phyloP scores from a whole-genome alignment of 768 basidiomycete species.

The Termitomyces sp. region DNA sequence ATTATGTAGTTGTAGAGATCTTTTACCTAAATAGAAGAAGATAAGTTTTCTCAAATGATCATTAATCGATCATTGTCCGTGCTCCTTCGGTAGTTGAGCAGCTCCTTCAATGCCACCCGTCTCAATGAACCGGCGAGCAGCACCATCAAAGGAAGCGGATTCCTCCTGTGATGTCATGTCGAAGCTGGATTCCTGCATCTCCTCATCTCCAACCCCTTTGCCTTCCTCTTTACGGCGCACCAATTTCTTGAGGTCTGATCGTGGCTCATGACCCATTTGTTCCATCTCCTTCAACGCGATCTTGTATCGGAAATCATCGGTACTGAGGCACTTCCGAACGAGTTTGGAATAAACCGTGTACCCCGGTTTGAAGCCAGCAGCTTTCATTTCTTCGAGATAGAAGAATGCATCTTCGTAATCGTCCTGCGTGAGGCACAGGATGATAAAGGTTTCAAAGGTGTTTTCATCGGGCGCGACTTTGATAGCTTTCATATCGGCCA shows the following conservation, averaged over 20 bases:
- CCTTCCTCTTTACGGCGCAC: conserved; percentile 2
- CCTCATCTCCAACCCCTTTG: not conserved
- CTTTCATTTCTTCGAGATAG: conserved; percentile 88
- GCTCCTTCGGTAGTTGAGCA: conserved; percentile 12
- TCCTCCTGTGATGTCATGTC: not conserved
- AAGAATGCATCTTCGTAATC: conserved; percentile 86
- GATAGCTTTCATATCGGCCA: conserved; percentile 61
- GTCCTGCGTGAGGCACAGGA: conserved; percentile 65
- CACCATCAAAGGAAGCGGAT: conserved; percentile 18
- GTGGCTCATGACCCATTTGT: conserved; percentile 48
- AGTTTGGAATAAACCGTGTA: conserved; percentile 55
- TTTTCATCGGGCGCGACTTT: conserved; percentile 50
- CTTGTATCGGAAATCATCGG: conserved; percentile 58
- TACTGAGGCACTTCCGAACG: conserved; percentile 50
- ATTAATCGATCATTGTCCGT: not conserved
- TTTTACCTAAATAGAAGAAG: too few species aligned
- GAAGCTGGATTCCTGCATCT: not conserved
- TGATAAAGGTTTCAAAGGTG: conserved; percentile 68
- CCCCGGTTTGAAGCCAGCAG: conserved; percentile 51
- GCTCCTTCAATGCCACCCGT: conserved; percentile 24
- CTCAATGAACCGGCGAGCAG: conserved; percentile 28
- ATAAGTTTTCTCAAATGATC: not conserved
- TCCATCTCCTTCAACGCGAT: conserved; percentile 71
- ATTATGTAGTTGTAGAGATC: conserved; percentile 1
- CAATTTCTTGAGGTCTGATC: conserved; percentile 14